phyloP scores from a whole-genome alignment of 2,329 filamentous ascomycete genomes.

The Cladobotryum mycophilum region DNA sequence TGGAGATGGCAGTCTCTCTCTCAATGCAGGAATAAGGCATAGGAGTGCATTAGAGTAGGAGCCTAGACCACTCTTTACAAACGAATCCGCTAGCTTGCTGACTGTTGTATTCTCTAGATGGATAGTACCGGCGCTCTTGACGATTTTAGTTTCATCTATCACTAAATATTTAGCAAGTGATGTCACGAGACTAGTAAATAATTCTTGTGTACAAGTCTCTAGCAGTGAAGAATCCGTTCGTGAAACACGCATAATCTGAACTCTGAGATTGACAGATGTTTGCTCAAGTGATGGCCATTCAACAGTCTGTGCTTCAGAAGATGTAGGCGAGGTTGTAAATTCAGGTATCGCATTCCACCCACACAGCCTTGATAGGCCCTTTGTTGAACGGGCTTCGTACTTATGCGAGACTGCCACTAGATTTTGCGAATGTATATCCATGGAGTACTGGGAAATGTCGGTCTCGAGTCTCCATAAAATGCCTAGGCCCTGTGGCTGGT shows the following conservation, averaged over 20 bases:
- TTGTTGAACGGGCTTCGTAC: background rate
- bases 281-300: background rate
- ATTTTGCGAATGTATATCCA: background rate
- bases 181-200: background rate
- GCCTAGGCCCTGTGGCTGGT: background rate
- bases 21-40: conserved; percentile 11
- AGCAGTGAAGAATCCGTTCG: background rate
- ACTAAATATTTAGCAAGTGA: background rate
- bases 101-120: background rate
- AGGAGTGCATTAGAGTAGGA: conserved; percentile 8
- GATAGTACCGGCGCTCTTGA: background rate
- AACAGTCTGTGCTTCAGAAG: background rate
- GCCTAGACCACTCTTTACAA: conserved; percentile 3
- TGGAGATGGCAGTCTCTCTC: background rate
- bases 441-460: too few species aligned
- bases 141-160: background rate
- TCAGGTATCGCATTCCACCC: background rate
- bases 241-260: background rate
- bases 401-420: background rate
- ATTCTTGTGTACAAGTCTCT: background rate
- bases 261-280: background rate
- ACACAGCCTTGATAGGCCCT: background rate
- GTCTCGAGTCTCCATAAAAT: background rate
- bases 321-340: background rate
- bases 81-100: background rate